Evolutionary conservation across 2,329 filamentous ascomycete genomes (phyloP).

Genomic region (Calcarisporium arbuscula): DNA sequence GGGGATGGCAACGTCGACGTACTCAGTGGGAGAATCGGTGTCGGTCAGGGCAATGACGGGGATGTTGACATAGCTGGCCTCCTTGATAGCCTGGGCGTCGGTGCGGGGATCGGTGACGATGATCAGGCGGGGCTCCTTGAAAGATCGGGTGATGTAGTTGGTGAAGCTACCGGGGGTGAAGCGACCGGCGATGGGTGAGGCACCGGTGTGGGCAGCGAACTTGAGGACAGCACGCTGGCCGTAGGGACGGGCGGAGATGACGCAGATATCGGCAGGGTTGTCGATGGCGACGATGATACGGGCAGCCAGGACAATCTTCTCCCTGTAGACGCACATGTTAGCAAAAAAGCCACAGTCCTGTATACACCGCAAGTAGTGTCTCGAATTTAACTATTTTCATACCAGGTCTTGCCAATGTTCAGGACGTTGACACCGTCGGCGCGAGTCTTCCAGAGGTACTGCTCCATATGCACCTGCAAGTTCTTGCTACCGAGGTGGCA

Average conservation of each 20-base stretch:
- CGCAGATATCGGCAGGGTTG: slow-evolving; percentile 98
- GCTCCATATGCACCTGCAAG: slow-evolving; percentile 98
- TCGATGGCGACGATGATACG: slow-evolving; percentile 98
- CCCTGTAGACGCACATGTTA: slow-evolving; percentile 52
- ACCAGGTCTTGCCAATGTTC: slow-evolving; percentile 99
- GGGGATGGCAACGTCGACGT: slow-evolving; percentile 98
- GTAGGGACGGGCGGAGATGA: slow-evolving; percentile 99
- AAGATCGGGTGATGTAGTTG: slow-evolving; percentile 99
- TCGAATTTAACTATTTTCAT: slow-evolving; percentile 20
- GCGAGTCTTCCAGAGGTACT: slow-evolving; percentile 99
- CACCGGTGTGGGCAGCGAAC: slow-evolving; percentile 98
- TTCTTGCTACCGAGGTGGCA: slow-evolving; percentile 98
- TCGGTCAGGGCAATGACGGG: slow-evolving; percentile 98
- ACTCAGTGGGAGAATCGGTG: slow-evolving; percentile 98
- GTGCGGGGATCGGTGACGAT: slow-evolving; percentile 99
- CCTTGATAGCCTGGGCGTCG: slow-evolving; percentile 99
- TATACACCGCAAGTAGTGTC: slow-evolving; percentile 7
- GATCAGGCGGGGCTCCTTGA: slow-evolving; percentile 99
- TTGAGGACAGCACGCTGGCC: slow-evolving; percentile 99
- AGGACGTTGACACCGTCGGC: slow-evolving; percentile 97
- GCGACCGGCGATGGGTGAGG: slow-evolving; percentile 95
- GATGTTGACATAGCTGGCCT: slow-evolving; percentile 99
- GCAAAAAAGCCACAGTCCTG: not conserved
- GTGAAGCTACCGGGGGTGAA: slow-evolving; percentile 99
- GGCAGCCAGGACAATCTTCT: slow-evolving; percentile 98